These are phyloP conservation scores for Eucalyptus erythrocorys DNA, from an alignment of 345 rosid genomes.

Conservation along the genomic window DNA sequence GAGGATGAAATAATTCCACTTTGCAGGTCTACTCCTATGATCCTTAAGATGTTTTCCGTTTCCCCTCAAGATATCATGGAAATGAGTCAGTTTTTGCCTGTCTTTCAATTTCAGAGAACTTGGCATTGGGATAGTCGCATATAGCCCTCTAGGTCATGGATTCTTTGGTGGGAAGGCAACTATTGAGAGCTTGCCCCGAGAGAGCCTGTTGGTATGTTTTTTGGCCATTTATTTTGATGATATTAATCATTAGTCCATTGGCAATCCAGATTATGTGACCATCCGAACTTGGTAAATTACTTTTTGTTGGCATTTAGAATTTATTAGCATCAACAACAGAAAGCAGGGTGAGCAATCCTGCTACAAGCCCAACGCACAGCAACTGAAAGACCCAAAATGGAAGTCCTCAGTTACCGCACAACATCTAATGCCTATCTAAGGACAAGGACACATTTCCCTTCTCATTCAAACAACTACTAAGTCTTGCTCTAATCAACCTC, in stretches of 20 bases:
- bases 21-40: slow-evolving; percentile 20
- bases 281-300: background rate
- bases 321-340: background rate
- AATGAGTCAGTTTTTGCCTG: background rate
- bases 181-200: slow-evolving; percentile 22
- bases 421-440: background rate
- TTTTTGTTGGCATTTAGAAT: background rate
- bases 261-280: background rate
- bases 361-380: background rate
- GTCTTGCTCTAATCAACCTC: background rate
- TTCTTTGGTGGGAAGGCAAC: slow-evolving; percentile 42
- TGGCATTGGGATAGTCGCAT: slow-evolving; percentile 50
- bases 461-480: background rate
- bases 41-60: background rate
- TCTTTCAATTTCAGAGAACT: slow-evolving; percentile 23
- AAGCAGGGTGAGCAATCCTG: background rate
- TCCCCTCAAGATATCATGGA: background rate
- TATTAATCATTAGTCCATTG: background rate
- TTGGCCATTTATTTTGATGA: background rate
- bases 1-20: slow-evolving; percentile 42
- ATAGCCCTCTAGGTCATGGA: slow-evolving; percentile 52
- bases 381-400: background rate
- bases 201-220: slow-evolving; percentile 16
- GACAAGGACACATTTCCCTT: background rate
- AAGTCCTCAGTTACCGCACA: background rate